Conservation (phyloP, 116 monocot genomes). For the Zostera marina region DNA sequence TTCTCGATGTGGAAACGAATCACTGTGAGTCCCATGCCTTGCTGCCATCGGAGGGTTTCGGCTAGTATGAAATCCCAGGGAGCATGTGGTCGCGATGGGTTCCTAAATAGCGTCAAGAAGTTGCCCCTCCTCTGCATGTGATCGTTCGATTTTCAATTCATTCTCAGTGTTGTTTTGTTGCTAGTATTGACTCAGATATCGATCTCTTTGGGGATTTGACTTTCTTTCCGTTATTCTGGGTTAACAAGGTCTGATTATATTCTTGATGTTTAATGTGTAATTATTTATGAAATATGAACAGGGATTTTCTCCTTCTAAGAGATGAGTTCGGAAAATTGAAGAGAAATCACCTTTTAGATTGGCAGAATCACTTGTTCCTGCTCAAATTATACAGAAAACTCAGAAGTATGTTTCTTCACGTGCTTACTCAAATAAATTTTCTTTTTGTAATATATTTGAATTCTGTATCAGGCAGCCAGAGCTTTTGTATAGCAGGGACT, state of each 20-base stretch:
- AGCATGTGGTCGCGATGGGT: not conserved
- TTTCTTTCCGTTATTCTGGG: too few species aligned
- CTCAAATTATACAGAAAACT: slow-evolving; percentile 11
- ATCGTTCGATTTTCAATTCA: too few species aligned
- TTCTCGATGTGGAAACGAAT: too few species aligned
- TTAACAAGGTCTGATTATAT: not conserved
- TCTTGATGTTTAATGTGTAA: not conserved
- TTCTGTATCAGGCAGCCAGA: slow-evolving; percentile 19
- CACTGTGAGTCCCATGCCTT: too few species aligned
- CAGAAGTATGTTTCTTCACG: slow-evolving; percentile 12
- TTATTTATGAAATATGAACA: not conserved
- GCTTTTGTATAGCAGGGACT: slow-evolving; percentile 44
- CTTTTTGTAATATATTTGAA: not conserved
- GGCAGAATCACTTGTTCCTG: not conserved
- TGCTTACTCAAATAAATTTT: not conserved
- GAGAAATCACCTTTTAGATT: slow-evolving; percentile 7
- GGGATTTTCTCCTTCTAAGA: slow-evolving; percentile 7
- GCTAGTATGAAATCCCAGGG: too few species aligned
- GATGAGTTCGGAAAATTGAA: slow-evolving; percentile 44
- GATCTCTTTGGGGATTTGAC: too few species aligned
- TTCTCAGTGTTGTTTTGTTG: too few species aligned
- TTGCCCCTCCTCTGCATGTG: too few species aligned
- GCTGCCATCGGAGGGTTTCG: too few species aligned
- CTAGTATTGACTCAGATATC: too few species aligned
- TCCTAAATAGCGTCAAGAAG: too few species aligned